Percentiles rank a stretch among this genome's conserved stretches.
Evolutionary conservation across 1,284 basidiomycete genomes (phyloP).

Genomic region (Amylostereum areolatum): DNA sequence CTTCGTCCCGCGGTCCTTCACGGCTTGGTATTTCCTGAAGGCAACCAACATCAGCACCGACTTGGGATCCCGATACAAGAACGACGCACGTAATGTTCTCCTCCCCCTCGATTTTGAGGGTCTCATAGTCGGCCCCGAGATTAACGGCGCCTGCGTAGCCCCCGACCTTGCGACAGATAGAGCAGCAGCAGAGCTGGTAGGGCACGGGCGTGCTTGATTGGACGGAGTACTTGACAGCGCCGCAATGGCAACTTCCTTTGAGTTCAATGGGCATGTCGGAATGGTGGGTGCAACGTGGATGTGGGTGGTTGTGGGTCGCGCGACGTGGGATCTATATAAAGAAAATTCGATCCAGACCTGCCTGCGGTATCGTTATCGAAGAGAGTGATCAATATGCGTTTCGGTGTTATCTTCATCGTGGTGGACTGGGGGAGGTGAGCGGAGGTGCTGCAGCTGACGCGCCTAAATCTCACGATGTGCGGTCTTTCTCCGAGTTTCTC

Average conservation of each 20-base stretch:
- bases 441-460: too few relatives aligned
- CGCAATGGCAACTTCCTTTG: conserved; percentile 57
- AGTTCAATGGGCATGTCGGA: conserved; percentile 52
- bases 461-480: too few relatives aligned
- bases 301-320: too few relatives aligned
- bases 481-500: too few relatives aligned
- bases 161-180: conserved; percentile 60
- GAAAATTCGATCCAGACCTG: too few relatives aligned
- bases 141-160: conserved; percentile 56
- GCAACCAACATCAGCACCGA: neutral
- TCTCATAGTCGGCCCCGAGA: conserved; percentile 42
- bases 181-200: conserved; percentile 57
- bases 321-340: too few relatives aligned
- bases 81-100: conserved; percentile 40
- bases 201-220: conserved; percentile 51
- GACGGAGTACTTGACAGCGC: conserved; percentile 46
- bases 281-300: too few relatives aligned
- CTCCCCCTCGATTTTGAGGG: conserved; percentile 44
- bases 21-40: conserved; percentile 47
- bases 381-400: too few relatives aligned
- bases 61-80: neutral
- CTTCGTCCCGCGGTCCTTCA: conserved; percentile 45
- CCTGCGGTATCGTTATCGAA: too few relatives aligned
- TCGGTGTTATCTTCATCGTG: too few relatives aligned
- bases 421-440: too few relatives aligned